phyloP scores from a whole-genome alignment of 345 rosid genomes.

The Luvunga scandens region DNA sequence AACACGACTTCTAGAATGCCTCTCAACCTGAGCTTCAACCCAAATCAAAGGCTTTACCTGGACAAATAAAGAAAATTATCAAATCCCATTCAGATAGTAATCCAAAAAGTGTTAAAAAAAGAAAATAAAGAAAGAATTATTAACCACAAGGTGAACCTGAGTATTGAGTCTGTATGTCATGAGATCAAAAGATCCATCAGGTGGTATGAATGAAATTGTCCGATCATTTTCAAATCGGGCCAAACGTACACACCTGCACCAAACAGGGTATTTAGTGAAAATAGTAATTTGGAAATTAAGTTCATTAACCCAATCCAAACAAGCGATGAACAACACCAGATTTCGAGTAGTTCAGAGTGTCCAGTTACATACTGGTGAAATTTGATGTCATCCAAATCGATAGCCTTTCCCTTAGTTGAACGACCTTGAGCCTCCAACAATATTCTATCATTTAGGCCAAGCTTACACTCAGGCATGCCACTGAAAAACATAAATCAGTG shows the following conservation, averaged over 20 bases:
- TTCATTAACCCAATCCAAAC: not conserved
- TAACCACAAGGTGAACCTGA: conserved; percentile 53
- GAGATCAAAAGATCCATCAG: conserved; percentile 96
- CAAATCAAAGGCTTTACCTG: conserved; percentile 93
- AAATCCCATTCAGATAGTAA: not conserved
- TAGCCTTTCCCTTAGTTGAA: conserved; percentile 89
- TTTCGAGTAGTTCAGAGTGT: conserved; percentile 8
- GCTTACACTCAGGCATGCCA: conserved; percentile 99
- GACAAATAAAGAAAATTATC: not conserved
- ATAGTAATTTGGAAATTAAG: conserved; percentile 6
- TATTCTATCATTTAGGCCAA: conserved; percentile 93
- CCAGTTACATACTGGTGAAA: conserved; percentile 75
- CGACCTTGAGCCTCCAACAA: conserved; percentile 96
- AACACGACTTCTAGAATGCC: conserved; percentile 87
- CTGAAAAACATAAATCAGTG: conserved; percentile 35
- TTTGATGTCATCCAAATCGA: conserved; percentile 95
- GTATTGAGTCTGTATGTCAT: conserved; percentile 98
- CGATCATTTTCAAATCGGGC: conserved; percentile 97
- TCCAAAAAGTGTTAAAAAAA: not conserved
- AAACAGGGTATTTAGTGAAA: conserved; percentile 11
- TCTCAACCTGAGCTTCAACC: conserved; percentile 95
- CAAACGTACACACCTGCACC: conserved; percentile 82
- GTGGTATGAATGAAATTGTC: conserved; percentile 94
- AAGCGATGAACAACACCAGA: not conserved
- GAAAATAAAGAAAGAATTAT: not conserved